Evolutionary conservation across 768 basidiomycete species (phyloP).

Genomic region (Panellus pusillus): DNA sequence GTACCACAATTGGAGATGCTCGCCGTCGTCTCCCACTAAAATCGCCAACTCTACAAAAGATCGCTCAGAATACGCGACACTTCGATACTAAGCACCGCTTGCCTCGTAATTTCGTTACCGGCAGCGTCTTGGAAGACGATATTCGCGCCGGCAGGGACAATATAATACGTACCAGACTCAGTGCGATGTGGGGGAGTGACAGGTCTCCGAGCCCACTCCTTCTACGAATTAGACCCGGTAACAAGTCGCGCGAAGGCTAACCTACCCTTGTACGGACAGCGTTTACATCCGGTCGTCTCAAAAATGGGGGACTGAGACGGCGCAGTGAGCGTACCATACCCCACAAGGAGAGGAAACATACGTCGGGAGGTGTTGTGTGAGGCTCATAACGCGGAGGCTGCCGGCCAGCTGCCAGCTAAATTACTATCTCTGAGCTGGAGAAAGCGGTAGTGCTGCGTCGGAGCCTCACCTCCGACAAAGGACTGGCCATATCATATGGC

Average conservation of each 20-base stretch:
- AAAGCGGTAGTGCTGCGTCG: not conserved
- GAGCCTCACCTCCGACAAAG: conserved; percentile 13
- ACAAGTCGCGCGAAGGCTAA: not conserved
- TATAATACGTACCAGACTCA: conserved; percentile 38
- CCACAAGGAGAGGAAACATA: not conserved
- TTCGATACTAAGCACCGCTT: conserved; percentile 9
- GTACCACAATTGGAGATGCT: conserved; percentile 50
- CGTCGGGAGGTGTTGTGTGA: conserved; percentile 2
- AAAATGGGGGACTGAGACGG: not conserved
- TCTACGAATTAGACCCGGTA: not conserved
- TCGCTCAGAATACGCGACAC: not conserved
- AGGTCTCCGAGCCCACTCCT: not conserved
- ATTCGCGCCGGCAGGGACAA: conserved; percentile 63
- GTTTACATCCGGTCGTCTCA: too few species aligned
- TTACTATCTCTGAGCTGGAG: not conserved
- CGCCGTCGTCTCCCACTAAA: conserved; percentile 36
- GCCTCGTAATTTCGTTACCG: conserved; percentile 67
- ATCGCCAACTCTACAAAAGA: conserved; percentile 48
- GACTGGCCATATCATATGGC: conserved; percentile 16
- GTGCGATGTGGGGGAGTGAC: not conserved
- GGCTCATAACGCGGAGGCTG: not conserved
- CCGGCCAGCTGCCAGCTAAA: conserved; percentile 15
- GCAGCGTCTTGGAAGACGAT: conserved; percentile 68
- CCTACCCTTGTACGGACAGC: too few species aligned
- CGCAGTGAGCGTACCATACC: too few species aligned